Evolutionary conservation across 2,329 filamentous ascomycete genomes (phyloP), one percentile per base, ranked within the genome.

Genomic region (Achaetomium macrosporum): DNA sequence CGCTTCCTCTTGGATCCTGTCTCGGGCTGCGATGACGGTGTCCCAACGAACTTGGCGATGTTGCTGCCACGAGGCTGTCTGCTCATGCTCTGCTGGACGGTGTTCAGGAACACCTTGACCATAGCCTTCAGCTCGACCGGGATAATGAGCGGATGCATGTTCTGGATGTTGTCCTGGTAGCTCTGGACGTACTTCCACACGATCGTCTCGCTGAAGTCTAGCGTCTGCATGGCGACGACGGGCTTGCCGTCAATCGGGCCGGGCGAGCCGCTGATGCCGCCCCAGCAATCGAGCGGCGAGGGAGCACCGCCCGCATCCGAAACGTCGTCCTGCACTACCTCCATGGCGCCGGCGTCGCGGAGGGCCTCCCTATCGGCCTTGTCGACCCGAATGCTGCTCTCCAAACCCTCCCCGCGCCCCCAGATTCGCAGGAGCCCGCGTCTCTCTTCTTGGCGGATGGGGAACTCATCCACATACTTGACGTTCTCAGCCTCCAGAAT

Each of bases 331-430:
- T 15, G 62, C 47, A 62, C 52, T 41, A 63, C 53, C 46, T 72
- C 68, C 20, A 66, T 63, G 55, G 66, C 64, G 30, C 63, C 66
- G 13, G 65, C 59, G 17, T 73, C 69, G 37, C 66, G 63, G 31
- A 66, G 63, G n/a, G 66, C 64, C 36, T 74, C 71, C 51, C 70
- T 72, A 31, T 74, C 70, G 49, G 8, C 37, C n/a, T 53, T 50
- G 29, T 55, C 52, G 10, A 68, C 72, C 20, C 79, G 74, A 7
- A 49, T 37, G 42, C 79, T 78, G 20, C 75, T 73, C 61, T 85
- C 83, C 25, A 78, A 73, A 31, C 87, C 88, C 69, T 95, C 89
- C 3, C 90, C 90, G 55, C 84, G 81, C 1, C 90, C 90, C 68
- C 87, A 90, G 2, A 92, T 74, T 20, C 87, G 82, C 39, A 95